Evolutionary conservation across 2,329 filamentous ascomycete species (phyloP).

Genomic region (Geosmithia putterillii): DNA sequence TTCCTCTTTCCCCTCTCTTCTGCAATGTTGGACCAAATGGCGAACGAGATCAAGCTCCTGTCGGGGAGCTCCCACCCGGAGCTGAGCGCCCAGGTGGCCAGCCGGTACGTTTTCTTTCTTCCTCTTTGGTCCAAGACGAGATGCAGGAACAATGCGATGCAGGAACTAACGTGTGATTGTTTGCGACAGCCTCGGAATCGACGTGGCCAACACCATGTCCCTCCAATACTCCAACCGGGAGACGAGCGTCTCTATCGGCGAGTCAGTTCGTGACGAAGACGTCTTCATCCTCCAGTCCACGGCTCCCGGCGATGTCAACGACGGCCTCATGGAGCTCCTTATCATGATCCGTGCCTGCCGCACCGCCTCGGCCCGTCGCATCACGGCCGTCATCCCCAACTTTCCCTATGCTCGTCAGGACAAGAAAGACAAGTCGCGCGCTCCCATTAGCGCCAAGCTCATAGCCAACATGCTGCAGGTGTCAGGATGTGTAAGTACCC

Average conservation of each 20-base stretch:
- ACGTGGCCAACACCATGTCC: conserved; percentile 67
- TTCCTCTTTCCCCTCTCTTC: conserved; percentile 1
- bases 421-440: conserved; percentile 88
- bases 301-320: conserved; percentile 91
- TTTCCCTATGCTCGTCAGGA: conserved; percentile 95
- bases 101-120: conserved; percentile 19
- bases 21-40: conserved; percentile 31
- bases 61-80: conserved; percentile 35
- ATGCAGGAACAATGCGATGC: too few relatives aligned
- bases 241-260: conserved; percentile 84
- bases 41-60: conserved; percentile 41
- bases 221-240: conserved; percentile 82
- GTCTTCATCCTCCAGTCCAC: conserved; percentile 97
- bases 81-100: conserved; percentile 31
- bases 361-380: conserved; percentile 60
- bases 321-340: conserved; percentile 93
- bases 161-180: neutral
- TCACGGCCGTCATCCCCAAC: conserved; percentile 91
- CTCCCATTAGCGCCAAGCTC: conserved; percentile 91
- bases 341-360: conserved; percentile 96
- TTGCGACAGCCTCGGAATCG: conserved; percentile 54
- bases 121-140: neutral
- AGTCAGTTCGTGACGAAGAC: conserved; percentile 94
- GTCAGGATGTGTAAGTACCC: conserved; percentile 53
- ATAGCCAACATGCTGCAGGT: conserved; percentile 98